Evolutionary conservation across 2,329 filamentous ascomycete species (phyloP).

Genomic region (Botryotinia convoluta): DNA sequence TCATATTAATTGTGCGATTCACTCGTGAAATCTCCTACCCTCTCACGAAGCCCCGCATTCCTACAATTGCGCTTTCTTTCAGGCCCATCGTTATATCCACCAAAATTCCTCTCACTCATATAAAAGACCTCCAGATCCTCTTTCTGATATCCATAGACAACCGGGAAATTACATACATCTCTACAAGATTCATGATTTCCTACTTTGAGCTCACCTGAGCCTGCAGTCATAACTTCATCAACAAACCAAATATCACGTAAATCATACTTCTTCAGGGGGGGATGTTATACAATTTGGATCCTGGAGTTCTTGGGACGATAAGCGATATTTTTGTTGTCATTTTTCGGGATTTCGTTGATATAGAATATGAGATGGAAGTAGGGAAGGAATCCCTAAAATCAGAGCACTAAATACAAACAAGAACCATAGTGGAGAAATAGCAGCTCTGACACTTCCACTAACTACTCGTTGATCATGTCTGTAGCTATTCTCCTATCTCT

Average conservation of each 20-base stretch:
- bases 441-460: not conserved
- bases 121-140: not conserved
- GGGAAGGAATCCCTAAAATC: rapidly evolving
- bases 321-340: rapidly evolving
- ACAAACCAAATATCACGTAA: rapidly evolving
- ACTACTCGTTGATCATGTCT: too few relatives aligned
- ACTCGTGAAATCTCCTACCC: rapidly evolving
- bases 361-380: not conserved
- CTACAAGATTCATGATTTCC: rapidly evolving
- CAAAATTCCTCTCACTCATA: not conserved
- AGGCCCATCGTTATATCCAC: rapidly evolving
- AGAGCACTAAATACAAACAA: rapidly evolving
- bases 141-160: not conserved
- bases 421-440: rapidly evolving
- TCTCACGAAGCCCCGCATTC: rapidly evolving
- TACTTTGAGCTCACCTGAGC: not conserved
- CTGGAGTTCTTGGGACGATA: not conserved
- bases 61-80: rapidly evolving
- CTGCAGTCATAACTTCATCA: rapidly evolving
- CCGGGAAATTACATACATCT: rapidly evolving
- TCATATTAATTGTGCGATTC: not conserved
- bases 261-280: rapidly evolving
- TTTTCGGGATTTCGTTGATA: rapidly evolving
- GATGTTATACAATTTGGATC: rapidly evolving
- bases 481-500: too few relatives aligned